Base-by-base conservation (phyloP, 306 rosid genomes). In the Potentilla sterilis region DNA sequence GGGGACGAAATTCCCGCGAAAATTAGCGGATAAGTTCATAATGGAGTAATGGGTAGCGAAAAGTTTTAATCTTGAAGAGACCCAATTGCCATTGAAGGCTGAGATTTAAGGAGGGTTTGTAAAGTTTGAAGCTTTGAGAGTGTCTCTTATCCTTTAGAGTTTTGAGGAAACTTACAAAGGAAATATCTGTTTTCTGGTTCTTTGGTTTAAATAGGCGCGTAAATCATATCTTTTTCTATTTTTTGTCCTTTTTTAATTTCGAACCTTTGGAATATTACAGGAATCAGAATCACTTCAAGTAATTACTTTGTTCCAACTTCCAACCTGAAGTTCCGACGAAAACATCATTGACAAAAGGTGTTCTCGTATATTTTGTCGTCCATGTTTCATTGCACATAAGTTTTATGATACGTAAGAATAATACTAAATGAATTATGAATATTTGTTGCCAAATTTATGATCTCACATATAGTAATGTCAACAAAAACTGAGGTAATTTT, bases 21-120 rank as follows among this genome's bases (percentile, higher is more conserved):
- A 79, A 82, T 88, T 78, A 42, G 85, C 88, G 6, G 89, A 57
- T 70, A 86, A 77, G 81, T 77, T 86, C 98, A 93, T 93, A 22
- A 18, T 65, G 46, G 46, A 65, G n/a, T 82, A 51, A 19, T 1
- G 51, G 21, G 41, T 19, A 7, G 72, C 38, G 42, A 4, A 74
- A 76, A 63, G 78, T 21, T 48, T 67, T 85, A 93, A 63, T 55
- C 58, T 57, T 75, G 83, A 71, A n/a, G 87, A 81, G 85, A 82
- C 80, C 83, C 83, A 79, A 73, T 40, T 62, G 87, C 90, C 98
- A 93, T 93, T 84, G 74, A 59, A 72, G 28, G 76, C 21, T 48
- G 47, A 11, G 38, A 24, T 69, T 34, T 8, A 55, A 22, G 63
- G 15, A 40, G 62, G 61, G 32, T 37, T 34, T 3, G 7, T 32